These are phyloP conservation scores for Xylariaceae sp. DNA, from an alignment of 2,329 filamentous ascomycete genomes.

Conservation along the genomic window DNA sequence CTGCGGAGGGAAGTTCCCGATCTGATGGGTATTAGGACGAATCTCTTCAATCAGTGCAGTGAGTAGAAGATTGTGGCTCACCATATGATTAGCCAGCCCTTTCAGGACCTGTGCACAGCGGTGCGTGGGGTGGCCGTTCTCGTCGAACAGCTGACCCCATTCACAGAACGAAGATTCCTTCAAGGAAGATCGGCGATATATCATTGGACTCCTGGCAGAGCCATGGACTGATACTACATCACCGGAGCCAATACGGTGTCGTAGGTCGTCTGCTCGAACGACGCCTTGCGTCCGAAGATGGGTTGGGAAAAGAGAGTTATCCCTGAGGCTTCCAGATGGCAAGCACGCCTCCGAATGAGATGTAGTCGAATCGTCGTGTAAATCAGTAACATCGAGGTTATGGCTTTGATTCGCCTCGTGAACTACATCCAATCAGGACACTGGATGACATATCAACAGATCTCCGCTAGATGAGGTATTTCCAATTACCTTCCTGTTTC, in stretches of 20 bases:
- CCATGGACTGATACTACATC: slow-evolving; percentile 14
- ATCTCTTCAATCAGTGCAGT: not conserved
- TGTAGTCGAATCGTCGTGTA: not conserved
- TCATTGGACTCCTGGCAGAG: slow-evolving; percentile 5
- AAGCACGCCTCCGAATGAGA: not conserved
- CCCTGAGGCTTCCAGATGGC: not conserved
- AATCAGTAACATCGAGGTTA: not conserved
- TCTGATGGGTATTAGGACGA: slow-evolving; percentile 37
- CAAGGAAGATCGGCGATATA: slow-evolving; percentile 4
- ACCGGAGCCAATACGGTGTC: slow-evolving; percentile 9
- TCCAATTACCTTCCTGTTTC: slow-evolving; percentile 13
- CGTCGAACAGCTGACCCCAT: slow-evolving; percentile 74
- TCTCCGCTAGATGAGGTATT: not conserved
- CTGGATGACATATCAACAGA: not conserved
- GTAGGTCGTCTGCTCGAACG: not conserved
- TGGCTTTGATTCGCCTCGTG: not conserved
- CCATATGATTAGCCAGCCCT: slow-evolving; percentile 70
- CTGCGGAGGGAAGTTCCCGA: slow-evolving; percentile 64
- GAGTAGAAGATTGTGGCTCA: slow-evolving; percentile 33
- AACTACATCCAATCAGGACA: not conserved
- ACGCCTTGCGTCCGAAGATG: not conserved
- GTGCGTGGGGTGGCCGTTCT: slow-evolving; percentile 60
- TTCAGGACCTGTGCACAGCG: slow-evolving; percentile 67
- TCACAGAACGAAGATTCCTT: slow-evolving; percentile 24
- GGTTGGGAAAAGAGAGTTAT: not conserved